Conservation (phyloP, 768 basidiomycete genomes). For the Russula abietina region DNA sequence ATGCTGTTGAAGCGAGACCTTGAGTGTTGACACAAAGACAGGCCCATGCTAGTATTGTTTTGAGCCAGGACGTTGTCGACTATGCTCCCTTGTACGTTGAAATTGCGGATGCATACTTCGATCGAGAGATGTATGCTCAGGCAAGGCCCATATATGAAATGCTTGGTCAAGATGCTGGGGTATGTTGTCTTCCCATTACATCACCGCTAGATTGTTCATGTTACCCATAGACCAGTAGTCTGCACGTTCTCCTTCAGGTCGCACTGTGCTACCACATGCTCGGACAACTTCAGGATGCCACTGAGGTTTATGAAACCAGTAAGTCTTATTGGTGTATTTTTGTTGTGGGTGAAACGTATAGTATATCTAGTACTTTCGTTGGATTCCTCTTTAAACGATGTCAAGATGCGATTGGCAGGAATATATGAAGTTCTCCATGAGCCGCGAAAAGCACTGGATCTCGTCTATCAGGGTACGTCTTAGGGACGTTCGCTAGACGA, state of each 20-base stretch:
- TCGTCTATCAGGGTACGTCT: conserved; percentile 72
- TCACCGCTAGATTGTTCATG: background rate
- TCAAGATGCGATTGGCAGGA: conserved; percentile 86
- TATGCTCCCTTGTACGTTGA: conserved; percentile 76
- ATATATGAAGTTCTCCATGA: conserved; percentile 82
- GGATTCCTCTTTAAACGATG: conserved; percentile 72
- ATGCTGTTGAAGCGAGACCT: background rate
- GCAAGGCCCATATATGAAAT: conserved; percentile 77
- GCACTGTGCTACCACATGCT: conserved; percentile 76
- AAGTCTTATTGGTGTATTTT: conserved; percentile 24
- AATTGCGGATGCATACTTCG: conserved; percentile 80
- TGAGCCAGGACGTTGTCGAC: conserved; percentile 64
- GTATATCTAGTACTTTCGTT: conserved; percentile 53
- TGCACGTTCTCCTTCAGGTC: conserved; percentile 68
- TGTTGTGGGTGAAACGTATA: background rate
- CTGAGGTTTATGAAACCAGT: conserved; percentile 82
- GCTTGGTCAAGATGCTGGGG: conserved; percentile 67
- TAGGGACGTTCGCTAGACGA: background rate
- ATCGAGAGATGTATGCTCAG: conserved; percentile 66
- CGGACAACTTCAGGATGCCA: conserved; percentile 69
- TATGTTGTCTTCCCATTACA: conserved; percentile 34
- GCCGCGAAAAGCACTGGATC: conserved; percentile 70
- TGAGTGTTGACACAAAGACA: conserved; percentile 29
- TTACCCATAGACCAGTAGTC: conserved; percentile 55
- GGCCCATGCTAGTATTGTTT: conserved; percentile 72